Conservation (phyloP, 352 stramenopile species). For the Phytophthora sansomeana region DNA sequence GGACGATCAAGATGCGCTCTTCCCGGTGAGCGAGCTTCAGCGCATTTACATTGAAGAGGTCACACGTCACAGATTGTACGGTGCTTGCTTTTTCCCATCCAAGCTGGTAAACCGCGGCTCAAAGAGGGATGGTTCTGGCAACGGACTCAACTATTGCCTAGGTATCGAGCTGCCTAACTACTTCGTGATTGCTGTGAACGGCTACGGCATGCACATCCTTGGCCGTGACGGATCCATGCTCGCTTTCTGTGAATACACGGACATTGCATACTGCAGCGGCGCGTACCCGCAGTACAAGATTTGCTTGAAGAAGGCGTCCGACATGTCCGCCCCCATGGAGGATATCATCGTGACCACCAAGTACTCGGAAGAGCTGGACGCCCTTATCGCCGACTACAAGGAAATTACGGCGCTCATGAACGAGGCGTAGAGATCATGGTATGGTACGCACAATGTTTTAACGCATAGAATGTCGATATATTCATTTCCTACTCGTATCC, state of each 20-base stretch:
- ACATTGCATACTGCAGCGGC: conserved; percentile 65
- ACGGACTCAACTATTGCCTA: conserved; percentile 37
- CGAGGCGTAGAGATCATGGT: conserved; percentile 41
- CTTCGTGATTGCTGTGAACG: conserved; percentile 91
- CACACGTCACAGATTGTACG: conserved; percentile 85
- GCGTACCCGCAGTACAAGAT: conserved; percentile 78
- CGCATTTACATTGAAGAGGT: conserved; percentile 88
- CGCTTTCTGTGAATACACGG: conserved; percentile 69
- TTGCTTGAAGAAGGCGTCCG: conserved; percentile 54
- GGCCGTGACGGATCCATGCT: conserved; percentile 71
- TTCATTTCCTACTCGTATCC: conserved; percentile 19
- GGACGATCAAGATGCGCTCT: conserved; percentile 47
- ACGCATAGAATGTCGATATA: conserved; percentile 46
- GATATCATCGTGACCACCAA: conserved; percentile 77
- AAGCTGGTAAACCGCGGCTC: conserved; percentile 59
- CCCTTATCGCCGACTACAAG: conserved; percentile 77
- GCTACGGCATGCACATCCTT: conserved; percentile 92
- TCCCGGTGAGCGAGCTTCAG: conserved; percentile 68
- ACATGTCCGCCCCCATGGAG: conserved; percentile 45
- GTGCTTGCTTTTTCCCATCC: conserved; percentile 89
- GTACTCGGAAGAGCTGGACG: conserved; percentile 69
- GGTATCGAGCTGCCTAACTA: conserved; percentile 83
- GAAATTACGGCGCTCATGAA: conserved; percentile 77
- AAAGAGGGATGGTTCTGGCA: conserved; percentile 38
- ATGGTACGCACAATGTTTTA: conserved; percentile 24